Base-by-base conservation (phyloP, 2,329 filamentous ascomycete genomes). In the Kalaharituber pfeilii region DNA sequence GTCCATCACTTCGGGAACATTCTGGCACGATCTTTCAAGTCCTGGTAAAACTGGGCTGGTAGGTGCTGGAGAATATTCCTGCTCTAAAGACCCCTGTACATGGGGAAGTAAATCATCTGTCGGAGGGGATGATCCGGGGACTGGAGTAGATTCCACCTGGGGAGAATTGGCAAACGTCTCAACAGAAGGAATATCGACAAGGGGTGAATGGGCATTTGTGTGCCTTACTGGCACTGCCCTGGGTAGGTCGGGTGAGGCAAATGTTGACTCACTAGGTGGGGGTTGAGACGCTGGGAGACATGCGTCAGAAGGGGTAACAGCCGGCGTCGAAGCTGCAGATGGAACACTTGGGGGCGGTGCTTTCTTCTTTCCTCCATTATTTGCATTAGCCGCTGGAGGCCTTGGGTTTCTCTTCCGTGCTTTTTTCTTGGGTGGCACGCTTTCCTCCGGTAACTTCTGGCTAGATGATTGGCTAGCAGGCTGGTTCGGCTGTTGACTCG, bases 391-490 rank as follows among this genome's bases (percentile, higher is more conserved):
- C 20, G 54, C 57, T 20, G 52, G 51, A 18, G 39, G 36, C 49
- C 51, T 58, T 39, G 44, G 51, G 1, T 52, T 20, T 49, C 52
- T 50, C 28, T 52, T 60, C 44, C 55, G 36, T 36, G 54, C 56
- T 27, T 57, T 61, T 51, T 61, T 61, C 29, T 59, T 60, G 22
- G 59, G 58, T 26, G 56, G 58, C 72, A 75, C 60, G 78, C 76
- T 73, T 80, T 78, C 57, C 71, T 79, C 60, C 74, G 74, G 42
- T 76, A 66, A n/a, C n/a, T n/a, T n/a, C n/a, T n/a, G n/a, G 8
- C 33, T 39, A 3, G 4, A 39, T 39, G 33, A 9, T 13, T 39
- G 33, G 8, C 42, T 33, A 45, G n/a, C 39, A 9, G 39, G 39
- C 39, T 45, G 39, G 18, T 13, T 45, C 42, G 22, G 15, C 42